phyloP scores from a whole-genome alignment of 805 yeast species.

The Candida manassasensis region DNA sequence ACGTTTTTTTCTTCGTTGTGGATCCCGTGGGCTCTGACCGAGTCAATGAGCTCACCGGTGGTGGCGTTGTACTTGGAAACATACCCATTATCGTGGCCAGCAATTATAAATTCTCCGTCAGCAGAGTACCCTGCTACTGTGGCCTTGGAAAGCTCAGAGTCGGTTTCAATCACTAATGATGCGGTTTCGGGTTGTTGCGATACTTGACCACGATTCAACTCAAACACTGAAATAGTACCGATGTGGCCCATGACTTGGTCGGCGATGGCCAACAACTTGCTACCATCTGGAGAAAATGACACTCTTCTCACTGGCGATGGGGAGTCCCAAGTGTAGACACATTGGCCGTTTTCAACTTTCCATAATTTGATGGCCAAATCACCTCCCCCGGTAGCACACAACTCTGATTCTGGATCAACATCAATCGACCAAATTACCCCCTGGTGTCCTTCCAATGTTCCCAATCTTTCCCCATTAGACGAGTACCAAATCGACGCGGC shows the following conservation, averaged over 20 bases:
- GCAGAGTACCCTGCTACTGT: constrained; percentile 87
- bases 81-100: constrained; percentile 85
- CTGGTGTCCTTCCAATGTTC: constrained; percentile 76
- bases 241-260: constrained; percentile 89
- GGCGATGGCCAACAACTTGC: constrained; percentile 66
- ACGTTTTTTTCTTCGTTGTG: constrained; percentile 42
- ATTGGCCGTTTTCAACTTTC: constrained; percentile 75
- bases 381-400: constrained; percentile 84
- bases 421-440: constrained; percentile 97
- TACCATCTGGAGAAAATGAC: constrained; percentile 73
- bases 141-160: constrained; percentile 54
- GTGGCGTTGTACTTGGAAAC: constrained; percentile 73
- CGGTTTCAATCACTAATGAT: constrained; percentile 53
- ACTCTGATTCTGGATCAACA: constrained; percentile 63
- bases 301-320: constrained; percentile 90
- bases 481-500: constrained; percentile 92
- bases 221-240: constrained; percentile 71
- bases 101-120: constrained; percentile 66
- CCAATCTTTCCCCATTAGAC: constrained; percentile 92
- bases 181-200: constrained; percentile 51
- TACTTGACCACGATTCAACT: constrained; percentile 48
- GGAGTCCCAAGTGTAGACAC: constrained; percentile 65
- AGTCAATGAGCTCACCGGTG: constrained; percentile 64
- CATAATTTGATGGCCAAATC: constrained; percentile 83
- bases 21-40: constrained; percentile 67